A percentile compares a stretch with the other conserved stretches of the same genome.
These are phyloP conservation scores for Barnettozyma populi DNA, from an alignment of 805 yeast species.

Conservation along the genomic window DNA sequence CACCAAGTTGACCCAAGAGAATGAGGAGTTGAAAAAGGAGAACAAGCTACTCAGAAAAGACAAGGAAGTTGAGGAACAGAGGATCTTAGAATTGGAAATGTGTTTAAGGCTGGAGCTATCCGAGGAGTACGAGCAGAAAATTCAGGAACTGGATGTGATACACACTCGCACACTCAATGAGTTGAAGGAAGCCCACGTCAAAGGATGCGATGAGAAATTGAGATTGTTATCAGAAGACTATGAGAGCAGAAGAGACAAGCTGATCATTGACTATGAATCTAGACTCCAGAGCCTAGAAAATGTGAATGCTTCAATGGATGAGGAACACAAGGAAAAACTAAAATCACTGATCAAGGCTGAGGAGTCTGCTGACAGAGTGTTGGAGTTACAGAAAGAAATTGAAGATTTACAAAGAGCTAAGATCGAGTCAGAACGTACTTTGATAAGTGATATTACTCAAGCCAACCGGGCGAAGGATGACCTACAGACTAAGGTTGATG, in stretches of 20 bases:
- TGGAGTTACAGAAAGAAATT: neutral
- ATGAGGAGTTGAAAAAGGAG: slow-evolving; percentile 14
- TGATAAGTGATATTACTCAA: slow-evolving; percentile 3
- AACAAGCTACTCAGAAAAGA: slow-evolving; percentile 20
- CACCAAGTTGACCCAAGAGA: slow-evolving; percentile 16
- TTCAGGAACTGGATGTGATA: slow-evolving; percentile 32
- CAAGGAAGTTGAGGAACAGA: slow-evolving; percentile 20
- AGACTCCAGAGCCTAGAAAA: neutral
- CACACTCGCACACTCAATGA: slow-evolving; percentile 30
- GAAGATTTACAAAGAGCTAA: neutral
- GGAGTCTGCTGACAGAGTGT: neutral
- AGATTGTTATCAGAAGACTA: slow-evolving; percentile 29
- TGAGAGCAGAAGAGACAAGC: slow-evolving; percentile 13
- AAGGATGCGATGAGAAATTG: slow-evolving; percentile 27
- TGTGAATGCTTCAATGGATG: neutral
- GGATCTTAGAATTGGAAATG: slow-evolving; percentile 21
- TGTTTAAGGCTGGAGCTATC: slow-evolving; percentile 27
- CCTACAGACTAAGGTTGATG: neutral
- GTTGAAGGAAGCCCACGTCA: slow-evolving; percentile 25
- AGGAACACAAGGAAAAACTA: neutral
- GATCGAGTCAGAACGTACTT: neutral
- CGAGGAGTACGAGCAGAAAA: slow-evolving; percentile 29
- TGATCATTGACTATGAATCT: neutral
- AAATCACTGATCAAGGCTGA: neutral
- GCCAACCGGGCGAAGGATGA: slow-evolving; percentile 2